Conservation (phyloP, 2,329 filamentous ascomycete genomes). For the Fusarium globosum region DNA sequence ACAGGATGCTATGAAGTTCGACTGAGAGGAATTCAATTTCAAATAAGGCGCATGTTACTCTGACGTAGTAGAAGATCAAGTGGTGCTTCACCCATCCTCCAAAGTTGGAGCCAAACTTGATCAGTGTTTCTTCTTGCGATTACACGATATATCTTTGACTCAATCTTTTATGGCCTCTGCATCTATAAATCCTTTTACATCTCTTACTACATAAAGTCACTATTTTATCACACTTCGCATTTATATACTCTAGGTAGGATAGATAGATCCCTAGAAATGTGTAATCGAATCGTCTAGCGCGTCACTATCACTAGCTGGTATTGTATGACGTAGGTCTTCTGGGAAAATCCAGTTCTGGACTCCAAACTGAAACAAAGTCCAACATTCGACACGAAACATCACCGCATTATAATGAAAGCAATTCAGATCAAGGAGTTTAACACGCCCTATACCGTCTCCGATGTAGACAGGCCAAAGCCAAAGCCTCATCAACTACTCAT, state of each 20-base stretch:
- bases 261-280: background rate
- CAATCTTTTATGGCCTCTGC: background rate
- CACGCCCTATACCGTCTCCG: background rate
- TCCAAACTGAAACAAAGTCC: accelerated
- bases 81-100: accelerated
- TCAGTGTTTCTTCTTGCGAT: background rate
- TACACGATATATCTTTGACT: accelerated
- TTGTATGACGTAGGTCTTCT: background rate
- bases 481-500: background rate
- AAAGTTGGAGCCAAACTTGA: too few relatives aligned
- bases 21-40: too few relatives aligned
- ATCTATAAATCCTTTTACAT: too few relatives aligned
- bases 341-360: background rate
- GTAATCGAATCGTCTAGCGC: background rate
- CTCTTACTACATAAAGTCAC: accelerated
- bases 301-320: background rate
- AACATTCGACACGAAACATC: too few relatives aligned
- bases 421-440: slow-evolving; percentile 3
- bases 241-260: accelerated
- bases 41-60: too few relatives aligned
- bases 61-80: background rate
- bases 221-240: accelerated
- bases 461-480: background rate
- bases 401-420: background rate
- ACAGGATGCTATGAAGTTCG: too few relatives aligned